These are phyloP conservation scores for Taxillus chinensis DNA, from an alignment of 164 flowering plant genomes.

Conservation along the genomic window DNA sequence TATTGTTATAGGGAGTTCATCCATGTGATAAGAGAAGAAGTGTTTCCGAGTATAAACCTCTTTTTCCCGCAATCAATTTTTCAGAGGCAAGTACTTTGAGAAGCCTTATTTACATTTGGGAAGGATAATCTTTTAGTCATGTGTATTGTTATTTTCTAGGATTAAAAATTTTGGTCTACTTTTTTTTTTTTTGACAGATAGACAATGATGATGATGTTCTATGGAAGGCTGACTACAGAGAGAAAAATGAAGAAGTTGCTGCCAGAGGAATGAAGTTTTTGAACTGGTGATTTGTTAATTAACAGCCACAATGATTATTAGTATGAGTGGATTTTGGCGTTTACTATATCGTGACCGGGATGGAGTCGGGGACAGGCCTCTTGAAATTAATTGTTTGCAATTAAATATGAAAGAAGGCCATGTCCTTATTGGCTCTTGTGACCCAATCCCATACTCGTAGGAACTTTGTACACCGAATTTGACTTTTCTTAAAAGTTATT, in stretches of 20 bases:
- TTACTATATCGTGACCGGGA: too few species aligned
- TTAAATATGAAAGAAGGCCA: too few species aligned
- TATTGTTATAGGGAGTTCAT: slow-evolving; percentile 66
- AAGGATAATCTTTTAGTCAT: not conserved
- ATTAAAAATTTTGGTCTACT: slow-evolving; percentile 3
- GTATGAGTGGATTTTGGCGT: too few species aligned
- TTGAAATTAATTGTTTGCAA: too few species aligned
- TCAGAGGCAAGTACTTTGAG: slow-evolving; percentile 50
- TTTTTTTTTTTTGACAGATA: slow-evolving; percentile 36
- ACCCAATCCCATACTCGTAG: too few species aligned
- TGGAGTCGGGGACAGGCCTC: too few species aligned
- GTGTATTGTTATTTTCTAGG: not conserved
- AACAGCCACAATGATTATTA: too few species aligned
- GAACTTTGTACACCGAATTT: too few species aligned
- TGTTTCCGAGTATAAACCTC: slow-evolving; percentile 48
- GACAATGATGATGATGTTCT: slow-evolving; percentile 66
- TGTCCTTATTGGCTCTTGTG: too few species aligned
- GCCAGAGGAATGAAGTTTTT: slow-evolving; percentile 74
- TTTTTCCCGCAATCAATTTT: slow-evolving; percentile 92
- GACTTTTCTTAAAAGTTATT: too few species aligned
- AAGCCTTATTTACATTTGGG: not conserved
- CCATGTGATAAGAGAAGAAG: slow-evolving; percentile 88
- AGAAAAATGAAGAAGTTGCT: slow-evolving; percentile 67
- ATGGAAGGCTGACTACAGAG: slow-evolving; percentile 76
- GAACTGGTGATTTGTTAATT: slow-evolving; percentile 41